Percentiles rank a stretch among this genome's conserved stretches.
Evolutionary conservation across 73 alveolate genomes (phyloP).

Genomic region (Paramecium tetraurelia): DNA sequence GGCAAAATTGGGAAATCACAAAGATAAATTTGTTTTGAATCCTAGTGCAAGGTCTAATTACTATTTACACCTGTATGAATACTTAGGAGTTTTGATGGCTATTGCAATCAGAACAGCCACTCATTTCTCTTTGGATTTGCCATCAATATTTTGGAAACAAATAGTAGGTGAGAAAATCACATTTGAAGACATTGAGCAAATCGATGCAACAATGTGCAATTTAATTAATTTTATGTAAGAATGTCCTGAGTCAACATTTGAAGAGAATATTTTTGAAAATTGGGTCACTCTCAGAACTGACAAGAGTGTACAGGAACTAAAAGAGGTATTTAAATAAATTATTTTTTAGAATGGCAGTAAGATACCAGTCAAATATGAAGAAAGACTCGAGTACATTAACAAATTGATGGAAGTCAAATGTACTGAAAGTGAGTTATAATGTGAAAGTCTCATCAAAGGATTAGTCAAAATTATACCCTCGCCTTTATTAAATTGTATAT

Average conservation of each 20-base stretch:
- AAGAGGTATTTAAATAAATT: neutral
- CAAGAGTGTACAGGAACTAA: constrained; percentile 77
- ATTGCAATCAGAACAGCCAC: constrained; percentile 96
- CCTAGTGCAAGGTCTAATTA: constrained; percentile 80
- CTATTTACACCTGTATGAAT: constrained; percentile 87
- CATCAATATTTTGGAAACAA: constrained; percentile 94
- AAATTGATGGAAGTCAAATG: constrained; percentile 79
- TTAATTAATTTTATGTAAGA: constrained; percentile 77
- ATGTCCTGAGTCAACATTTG: constrained; percentile 69
- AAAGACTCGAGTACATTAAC: constrained; percentile 81
- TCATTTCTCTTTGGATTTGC: constrained; percentile 92
- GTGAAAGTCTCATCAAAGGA: constrained; percentile 88
- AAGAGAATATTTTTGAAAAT: constrained; percentile 76
- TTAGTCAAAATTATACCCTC: constrained; percentile 88
- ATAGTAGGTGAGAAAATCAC: constrained; percentile 88
- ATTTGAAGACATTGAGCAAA: constrained; percentile 86
- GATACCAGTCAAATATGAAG: constrained; percentile 79
- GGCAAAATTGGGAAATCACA: constrained; percentile 81
- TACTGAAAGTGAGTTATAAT: constrained; percentile 86
- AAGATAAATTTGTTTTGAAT: constrained; percentile 85
- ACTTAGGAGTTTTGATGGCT: constrained; percentile 98
- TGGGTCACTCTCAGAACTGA: constrained; percentile 80
- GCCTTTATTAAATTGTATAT: constrained; percentile 84
- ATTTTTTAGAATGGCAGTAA: constrained; percentile 64
- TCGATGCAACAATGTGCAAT: constrained; percentile 90